These are phyloP conservation scores for Lophiotrema nucula DNA, from an alignment of 495 filamentous ascomycete species.

Conservation along the genomic window DNA sequence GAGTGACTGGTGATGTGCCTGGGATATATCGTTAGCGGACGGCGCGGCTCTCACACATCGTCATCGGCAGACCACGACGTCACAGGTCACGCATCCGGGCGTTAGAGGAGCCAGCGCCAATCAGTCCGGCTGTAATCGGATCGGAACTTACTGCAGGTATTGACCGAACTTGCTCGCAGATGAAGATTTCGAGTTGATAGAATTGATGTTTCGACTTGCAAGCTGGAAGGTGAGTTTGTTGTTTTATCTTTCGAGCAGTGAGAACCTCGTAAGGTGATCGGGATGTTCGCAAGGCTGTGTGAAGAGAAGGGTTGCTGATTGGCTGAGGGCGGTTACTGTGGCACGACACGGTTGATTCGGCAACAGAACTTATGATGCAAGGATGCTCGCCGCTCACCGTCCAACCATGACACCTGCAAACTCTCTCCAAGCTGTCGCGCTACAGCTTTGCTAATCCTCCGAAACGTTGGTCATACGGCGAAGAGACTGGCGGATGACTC, in stretches of 20 bases:
- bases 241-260: background rate
- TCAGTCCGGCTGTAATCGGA: background rate
- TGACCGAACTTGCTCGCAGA: background rate
- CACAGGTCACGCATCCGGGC: background rate
- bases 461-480: too few species aligned
- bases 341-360: constrained; percentile 20
- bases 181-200: background rate
- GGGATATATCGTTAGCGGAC: too few species aligned
- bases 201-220: background rate
- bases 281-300: background rate
- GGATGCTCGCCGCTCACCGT: background rate
- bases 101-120: background rate
- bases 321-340: constrained; percentile 16
- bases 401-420: background rate
- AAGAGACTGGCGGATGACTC: too few species aligned
- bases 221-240: background rate
- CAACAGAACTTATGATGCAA: constrained; percentile 1
- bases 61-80: background rate
- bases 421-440: background rate
- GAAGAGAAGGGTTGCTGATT: constrained; percentile 2
- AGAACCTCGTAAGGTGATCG: background rate
- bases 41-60: too few species aligned
- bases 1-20: too few species aligned
- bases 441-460: too few species aligned
- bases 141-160: background rate